Evolutionary conservation across 441 rosid species (phyloP).

Genomic region (Jatropha multifida): DNA sequence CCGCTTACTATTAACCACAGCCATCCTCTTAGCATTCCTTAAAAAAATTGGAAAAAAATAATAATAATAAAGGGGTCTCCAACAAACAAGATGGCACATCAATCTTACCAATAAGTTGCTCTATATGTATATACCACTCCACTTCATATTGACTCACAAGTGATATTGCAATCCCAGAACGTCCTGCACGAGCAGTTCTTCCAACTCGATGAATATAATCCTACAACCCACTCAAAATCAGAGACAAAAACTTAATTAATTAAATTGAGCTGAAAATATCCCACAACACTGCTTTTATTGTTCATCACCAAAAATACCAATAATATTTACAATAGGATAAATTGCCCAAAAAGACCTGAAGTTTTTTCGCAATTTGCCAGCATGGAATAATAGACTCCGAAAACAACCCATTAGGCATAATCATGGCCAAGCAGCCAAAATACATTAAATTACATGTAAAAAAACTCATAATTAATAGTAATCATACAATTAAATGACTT

Average conservation of each 20-base stretch:
- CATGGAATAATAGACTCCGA: neutral
- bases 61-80: neutral
- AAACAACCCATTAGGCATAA: no score
- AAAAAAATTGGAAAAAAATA: neutral
- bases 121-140: constrained; percentile 93
- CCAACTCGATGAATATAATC: constrained; percentile 99
- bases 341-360: neutral
- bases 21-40: neutral
- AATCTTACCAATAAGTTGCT: constrained; percentile 76
- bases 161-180: constrained; percentile 91
- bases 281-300: neutral
- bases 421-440: no score
- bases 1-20: neutral
- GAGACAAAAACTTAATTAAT: neutral
- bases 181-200: constrained; percentile 98
- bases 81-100: neutral
- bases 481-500: no score
- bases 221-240: constrained; percentile 36
- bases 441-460: no score
- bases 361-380: neutral
- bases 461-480: no score
- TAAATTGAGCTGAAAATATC: neutral
- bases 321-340: no score
- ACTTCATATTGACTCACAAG: constrained; percentile 90
- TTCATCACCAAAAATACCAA: neutral